Percentiles rank a stretch among this genome's conserved stretches.
Evolutionary conservation across 2,329 filamentous ascomycete genomes (phyloP).

Genomic region (Colletotrichum siamense): DNA sequence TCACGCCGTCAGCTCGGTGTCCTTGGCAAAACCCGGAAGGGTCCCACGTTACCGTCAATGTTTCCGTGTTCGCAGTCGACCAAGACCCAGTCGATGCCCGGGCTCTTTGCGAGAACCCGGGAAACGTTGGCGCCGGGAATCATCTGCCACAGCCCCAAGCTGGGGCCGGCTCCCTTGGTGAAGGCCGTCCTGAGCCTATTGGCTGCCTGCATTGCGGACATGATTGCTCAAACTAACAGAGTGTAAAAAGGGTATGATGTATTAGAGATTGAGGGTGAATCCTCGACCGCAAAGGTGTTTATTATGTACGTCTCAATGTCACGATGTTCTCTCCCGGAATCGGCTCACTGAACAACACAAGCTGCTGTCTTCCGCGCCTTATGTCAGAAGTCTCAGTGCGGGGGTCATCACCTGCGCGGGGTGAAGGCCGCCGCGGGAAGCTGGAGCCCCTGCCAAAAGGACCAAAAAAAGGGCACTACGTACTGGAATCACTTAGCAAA

Average conservation of each 20-base stretch:
- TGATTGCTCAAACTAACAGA: not conserved
- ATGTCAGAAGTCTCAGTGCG: not conserved
- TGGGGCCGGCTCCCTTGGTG: constrained; percentile 47
- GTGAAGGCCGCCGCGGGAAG: not conserved
- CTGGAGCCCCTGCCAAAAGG: not conserved
- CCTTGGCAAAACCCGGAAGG: not conserved
- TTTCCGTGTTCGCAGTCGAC: constrained; percentile 62
- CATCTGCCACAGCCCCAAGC: constrained; percentile 69
- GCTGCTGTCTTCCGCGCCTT: not conserved
- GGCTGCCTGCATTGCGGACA: constrained; percentile 44
- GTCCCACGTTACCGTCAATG: constrained; percentile 52
- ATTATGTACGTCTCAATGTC: not conserved
- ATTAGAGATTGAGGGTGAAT: not conserved
- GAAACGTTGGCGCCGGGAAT: constrained; percentile 66
- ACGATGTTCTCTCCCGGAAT: not conserved
- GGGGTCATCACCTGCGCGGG: not conserved
- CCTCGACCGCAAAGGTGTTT: not conserved
- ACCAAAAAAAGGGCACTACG: not conserved
- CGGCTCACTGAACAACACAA: not conserved
- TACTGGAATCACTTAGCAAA: not conserved
- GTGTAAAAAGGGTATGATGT: not conserved
- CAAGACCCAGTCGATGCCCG: constrained; percentile 71
- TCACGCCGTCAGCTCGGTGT: not conserved
- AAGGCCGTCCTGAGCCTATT: constrained; percentile 58
- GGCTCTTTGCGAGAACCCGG: constrained; percentile 61